Conservation (phyloP, 257 asterid genomes). For the Solanum rostratum region DNA sequence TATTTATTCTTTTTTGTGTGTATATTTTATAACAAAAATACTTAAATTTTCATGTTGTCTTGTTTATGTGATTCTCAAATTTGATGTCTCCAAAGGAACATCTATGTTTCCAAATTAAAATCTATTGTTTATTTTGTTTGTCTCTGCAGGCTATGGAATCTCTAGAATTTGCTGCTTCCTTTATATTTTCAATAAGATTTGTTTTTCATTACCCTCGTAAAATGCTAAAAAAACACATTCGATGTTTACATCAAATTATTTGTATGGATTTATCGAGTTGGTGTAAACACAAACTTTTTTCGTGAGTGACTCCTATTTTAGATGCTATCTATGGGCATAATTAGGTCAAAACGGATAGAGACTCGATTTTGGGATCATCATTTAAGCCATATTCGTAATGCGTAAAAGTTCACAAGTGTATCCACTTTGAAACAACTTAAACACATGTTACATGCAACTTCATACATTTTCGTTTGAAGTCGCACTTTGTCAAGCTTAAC, state of each 20-base stretch:
- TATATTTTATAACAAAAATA: not conserved
- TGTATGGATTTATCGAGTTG: not conserved
- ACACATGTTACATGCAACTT: not conserved
- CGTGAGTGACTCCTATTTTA: not conserved
- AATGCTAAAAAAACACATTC: fast-evolving
- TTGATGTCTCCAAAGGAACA: not conserved
- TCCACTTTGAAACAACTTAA: not conserved
- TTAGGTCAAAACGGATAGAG: not conserved
- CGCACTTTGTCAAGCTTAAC: not conserved
- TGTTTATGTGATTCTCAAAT: not conserved
- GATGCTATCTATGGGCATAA: not conserved
- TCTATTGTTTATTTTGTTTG: not conserved
- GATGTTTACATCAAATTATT: no score
- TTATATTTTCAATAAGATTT: not conserved
- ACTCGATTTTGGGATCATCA: not conserved
- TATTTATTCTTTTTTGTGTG: not conserved
- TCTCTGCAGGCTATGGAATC: not conserved
- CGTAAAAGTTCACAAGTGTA: not conserved
- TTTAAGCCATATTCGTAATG: not conserved
- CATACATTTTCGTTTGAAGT: not conserved
- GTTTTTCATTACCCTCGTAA: not conserved
- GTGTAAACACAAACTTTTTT: not conserved
- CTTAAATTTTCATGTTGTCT: not conserved
- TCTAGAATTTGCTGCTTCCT: not conserved
- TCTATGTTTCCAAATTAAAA: not conserved